Evolutionary conservation across 352 stramenopile genomes (phyloP).

Genomic region (Pythium monospermum): DNA sequence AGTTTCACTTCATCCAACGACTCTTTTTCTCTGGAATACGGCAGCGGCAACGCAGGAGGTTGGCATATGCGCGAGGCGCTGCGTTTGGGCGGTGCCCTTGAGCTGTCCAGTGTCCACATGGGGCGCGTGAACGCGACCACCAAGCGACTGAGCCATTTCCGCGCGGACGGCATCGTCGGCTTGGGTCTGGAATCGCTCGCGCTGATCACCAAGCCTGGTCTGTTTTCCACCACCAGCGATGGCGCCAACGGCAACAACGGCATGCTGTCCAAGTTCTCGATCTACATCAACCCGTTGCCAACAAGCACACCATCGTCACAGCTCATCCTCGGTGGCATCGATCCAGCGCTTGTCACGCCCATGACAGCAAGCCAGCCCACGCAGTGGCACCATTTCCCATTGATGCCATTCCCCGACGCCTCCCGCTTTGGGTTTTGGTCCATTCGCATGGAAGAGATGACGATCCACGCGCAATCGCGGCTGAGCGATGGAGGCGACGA

Average conservation of each 20-base stretch:
- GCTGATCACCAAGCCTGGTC: constrained; percentile 44
- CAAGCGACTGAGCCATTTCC: constrained; percentile 41
- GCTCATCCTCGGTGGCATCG: constrained; percentile 54
- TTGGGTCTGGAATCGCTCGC: constrained; percentile 50
- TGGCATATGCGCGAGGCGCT: constrained; percentile 44
- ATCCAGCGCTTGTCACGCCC: constrained; percentile 28
- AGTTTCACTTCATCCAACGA: constrained; percentile 28
- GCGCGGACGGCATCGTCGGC: constrained; percentile 61
- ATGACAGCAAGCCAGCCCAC: constrained; percentile 1
- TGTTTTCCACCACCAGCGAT: no score
- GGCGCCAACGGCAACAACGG: constrained; percentile 2
- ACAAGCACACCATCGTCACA: constrained; percentile 35
- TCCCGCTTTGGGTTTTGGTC: constrained; percentile 50
- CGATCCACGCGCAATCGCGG: constrained; percentile 14
- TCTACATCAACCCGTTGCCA: constrained; percentile 63
- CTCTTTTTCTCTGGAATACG: constrained; percentile 57
- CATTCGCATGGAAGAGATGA: constrained; percentile 35
- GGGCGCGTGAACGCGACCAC: constrained; percentile 42
- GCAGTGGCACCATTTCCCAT: constrained; percentile 46
- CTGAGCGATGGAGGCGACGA: background rate
- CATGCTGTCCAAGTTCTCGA: constrained; percentile 43
- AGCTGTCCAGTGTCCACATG: constrained; percentile 36
- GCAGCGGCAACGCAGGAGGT: constrained; percentile 51
- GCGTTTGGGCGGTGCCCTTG: constrained; percentile 27
- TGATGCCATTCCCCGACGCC: constrained; percentile 34